Evolutionary conservation across 306 rosid species (phyloP).

Genomic region (Acmispon strigosus): DNA sequence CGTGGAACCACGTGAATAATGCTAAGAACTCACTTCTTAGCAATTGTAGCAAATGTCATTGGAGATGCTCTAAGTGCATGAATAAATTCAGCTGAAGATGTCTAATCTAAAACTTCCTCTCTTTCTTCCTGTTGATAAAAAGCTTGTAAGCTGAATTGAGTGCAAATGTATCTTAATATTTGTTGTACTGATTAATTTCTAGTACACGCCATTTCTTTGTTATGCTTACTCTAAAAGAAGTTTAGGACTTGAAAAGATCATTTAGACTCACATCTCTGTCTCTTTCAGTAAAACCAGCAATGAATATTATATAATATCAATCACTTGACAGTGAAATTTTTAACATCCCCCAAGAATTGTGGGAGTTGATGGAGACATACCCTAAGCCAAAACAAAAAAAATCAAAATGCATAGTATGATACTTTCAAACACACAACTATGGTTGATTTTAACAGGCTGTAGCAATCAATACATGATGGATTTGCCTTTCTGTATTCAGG

Average conservation of each 20-base stretch:
- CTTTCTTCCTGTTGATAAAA: background rate
- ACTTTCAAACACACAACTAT: background rate
- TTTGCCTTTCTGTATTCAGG: background rate
- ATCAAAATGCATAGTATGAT: background rate
- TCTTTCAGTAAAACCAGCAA: slow-evolving; percentile 1
- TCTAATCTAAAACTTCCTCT: background rate
- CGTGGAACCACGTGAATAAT: too few species aligned
- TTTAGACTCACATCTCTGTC: background rate
- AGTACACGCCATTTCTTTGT: background rate
- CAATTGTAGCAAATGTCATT: too few species aligned
- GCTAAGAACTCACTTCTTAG: too few species aligned
- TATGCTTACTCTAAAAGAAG: background rate
- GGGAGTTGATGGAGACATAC: slow-evolving; percentile 11
- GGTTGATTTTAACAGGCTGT: slow-evolving; percentile 8
- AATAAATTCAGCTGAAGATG: background rate
- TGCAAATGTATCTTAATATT: background rate
- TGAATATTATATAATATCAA: background rate
- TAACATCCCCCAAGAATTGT: background rate
- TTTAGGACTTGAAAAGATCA: background rate
- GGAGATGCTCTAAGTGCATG: too few species aligned
- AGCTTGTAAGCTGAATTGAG: background rate
- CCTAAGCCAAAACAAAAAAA: background rate
- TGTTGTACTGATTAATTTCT: background rate
- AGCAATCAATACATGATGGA: background rate
- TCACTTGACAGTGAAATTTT: background rate